Evolutionary conservation across 345 rosid genomes (phyloP).

Genomic region (Populus alba): DNA sequence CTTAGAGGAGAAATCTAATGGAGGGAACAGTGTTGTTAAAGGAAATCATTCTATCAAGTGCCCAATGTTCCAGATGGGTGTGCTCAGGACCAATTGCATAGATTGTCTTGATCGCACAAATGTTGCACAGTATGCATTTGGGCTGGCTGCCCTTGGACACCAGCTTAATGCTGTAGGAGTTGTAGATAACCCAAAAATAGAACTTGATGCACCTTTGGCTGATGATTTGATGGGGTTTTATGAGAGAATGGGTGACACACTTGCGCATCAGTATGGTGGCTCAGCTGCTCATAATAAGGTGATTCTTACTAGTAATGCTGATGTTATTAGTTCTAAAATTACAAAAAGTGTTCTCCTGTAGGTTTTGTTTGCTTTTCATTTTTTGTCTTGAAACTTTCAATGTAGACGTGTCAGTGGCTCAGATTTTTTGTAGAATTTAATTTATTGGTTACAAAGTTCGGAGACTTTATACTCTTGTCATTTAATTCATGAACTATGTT

Average conservation of each 20-base stretch:
- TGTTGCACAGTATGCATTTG: constrained; percentile 97
- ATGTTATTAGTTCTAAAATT: background rate
- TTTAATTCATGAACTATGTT: background rate
- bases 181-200: constrained; percentile 61
- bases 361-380: background rate
- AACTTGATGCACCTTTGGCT: constrained; percentile 78
- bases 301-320: background rate
- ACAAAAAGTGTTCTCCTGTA: background rate
- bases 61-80: constrained; percentile 75
- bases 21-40: constrained; percentile 39
- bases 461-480: background rate
- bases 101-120: constrained; percentile 99
- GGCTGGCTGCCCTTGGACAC: constrained; percentile 88
- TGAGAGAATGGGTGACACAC: constrained; percentile 86
- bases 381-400: background rate
- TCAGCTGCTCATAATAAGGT: constrained; percentile 91
- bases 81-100: constrained; percentile 94
- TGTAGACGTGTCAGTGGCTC: background rate
- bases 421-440: background rate
- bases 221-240: constrained; percentile 79
- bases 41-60: constrained; percentile 51
- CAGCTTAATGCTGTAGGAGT: constrained; percentile 85
- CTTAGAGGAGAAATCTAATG: constrained; percentile 42
- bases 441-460: background rate
- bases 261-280: constrained; percentile 88